phyloP scores from a whole-genome alignment of 768 basidiomycete species.

The Leccinum uliginosum region DNA sequence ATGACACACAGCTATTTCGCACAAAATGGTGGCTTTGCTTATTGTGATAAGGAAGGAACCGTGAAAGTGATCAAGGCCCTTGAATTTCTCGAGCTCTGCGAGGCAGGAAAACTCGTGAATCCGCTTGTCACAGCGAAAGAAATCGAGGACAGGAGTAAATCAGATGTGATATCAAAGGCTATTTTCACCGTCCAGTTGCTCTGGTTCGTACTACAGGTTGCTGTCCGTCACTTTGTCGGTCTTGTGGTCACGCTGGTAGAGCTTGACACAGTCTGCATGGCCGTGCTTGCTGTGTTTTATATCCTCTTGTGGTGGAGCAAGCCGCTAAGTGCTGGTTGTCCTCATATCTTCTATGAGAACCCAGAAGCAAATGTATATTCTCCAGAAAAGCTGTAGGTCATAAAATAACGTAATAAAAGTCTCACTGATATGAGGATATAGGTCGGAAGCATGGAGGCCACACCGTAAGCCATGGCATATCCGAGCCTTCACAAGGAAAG shows the following conservation, averaged over 20 bases:
- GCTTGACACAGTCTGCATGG: not conserved
- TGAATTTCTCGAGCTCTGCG: not conserved
- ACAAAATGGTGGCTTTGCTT: not conserved
- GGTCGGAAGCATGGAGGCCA: no score
- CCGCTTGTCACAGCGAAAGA: not conserved
- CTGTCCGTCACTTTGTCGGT: not conserved
- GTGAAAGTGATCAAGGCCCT: not conserved
- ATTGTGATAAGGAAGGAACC: not conserved
- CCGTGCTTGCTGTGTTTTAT: not conserved
- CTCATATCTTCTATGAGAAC: not conserved
- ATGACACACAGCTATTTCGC: not conserved
- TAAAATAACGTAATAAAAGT: no score
- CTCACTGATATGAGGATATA: no score
- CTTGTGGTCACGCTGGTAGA: not conserved
- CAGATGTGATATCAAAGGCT: not conserved
- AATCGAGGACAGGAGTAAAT: not conserved
- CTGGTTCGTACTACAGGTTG: not conserved
- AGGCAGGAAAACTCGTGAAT: not conserved
- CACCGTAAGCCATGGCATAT: no score
- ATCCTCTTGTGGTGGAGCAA: not conserved
- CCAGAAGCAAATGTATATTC: not conserved
- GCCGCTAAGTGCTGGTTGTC: not conserved
- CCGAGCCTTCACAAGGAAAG: no score
- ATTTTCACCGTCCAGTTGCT: not conserved
- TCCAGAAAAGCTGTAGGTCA: not conserved